Conservation (phyloP, 2,329 filamentous ascomycete genomes). For the Thermothelomyces thermophilus region DNA sequence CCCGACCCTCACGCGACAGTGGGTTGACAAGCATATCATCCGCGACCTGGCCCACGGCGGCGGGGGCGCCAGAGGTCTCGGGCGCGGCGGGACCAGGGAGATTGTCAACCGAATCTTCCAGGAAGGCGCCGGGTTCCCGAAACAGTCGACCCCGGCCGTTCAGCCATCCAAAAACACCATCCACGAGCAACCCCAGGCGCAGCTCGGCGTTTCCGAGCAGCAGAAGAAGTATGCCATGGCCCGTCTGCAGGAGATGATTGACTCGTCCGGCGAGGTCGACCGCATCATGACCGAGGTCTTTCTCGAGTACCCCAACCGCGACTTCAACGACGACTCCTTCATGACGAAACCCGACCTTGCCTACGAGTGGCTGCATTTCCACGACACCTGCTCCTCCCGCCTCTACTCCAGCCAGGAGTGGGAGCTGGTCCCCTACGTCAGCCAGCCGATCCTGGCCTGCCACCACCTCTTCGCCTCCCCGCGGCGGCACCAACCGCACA, state of each 20-base stretch:
- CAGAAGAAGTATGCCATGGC: conserved; percentile 67
- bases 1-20: conserved; percentile 59
- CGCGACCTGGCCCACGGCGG: conserved; percentile 63
- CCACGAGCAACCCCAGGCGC: conserved; percentile 50
- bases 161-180: conserved; percentile 36
- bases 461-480: conserved; percentile 84
- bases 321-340: conserved; percentile 88
- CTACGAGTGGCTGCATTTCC: conserved; percentile 94
- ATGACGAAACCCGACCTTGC: conserved; percentile 81
- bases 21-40: conserved; percentile 68
- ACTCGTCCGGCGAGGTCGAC: conserved; percentile 72
- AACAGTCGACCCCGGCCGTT: conserved; percentile 36
- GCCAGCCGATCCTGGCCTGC: conserved; percentile 79
- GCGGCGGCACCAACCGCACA: conserved; percentile 41
- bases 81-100: conserved; percentile 65
- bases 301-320: conserved; percentile 73
- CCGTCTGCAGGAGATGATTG: conserved; percentile 66
- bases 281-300: conserved; percentile 80
- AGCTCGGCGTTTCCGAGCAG: conserved; percentile 65
- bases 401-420: conserved; percentile 84
- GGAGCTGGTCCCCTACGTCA: conserved; percentile 83
- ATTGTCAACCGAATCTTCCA: conserved; percentile 73
- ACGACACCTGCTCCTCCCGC: conserved; percentile 72
- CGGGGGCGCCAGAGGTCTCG: conserved; percentile 63
- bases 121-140: conserved; percentile 71